Base-by-base conservation (phyloP, 2,329 filamentous ascomycete genomes). In the Paracoccidioides lutzii region DNA sequence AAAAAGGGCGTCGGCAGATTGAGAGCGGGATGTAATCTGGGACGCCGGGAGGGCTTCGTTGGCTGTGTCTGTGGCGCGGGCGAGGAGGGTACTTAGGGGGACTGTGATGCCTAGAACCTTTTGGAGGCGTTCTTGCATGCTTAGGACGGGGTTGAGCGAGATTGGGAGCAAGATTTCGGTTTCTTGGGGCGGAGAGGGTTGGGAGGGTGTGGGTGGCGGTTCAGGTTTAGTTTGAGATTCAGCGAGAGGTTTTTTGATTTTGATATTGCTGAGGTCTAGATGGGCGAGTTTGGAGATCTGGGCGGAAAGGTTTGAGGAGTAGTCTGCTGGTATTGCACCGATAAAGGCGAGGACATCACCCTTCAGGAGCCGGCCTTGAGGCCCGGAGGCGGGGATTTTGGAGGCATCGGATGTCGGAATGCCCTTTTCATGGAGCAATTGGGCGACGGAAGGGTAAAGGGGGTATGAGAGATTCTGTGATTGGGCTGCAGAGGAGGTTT, bases 231-330 rank as follows among this genome's bases (percentile, higher is more conserved):
- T 37, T 38, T 55, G 73, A 70, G 51, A 70, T 41, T 61, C 55
- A 44, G 67, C 62, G 30, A 67, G 66, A 14, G 73, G 64, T n/a
- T 71, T 63, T 50, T 84, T 85, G 57, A 91, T 75, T 76, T 95
- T 94, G 76, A 97, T 91, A 76, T 97, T 95, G 76, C 87, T 93
- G 30, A 98, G 82, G 69, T 98, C 91, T 54, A 98, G 82, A 70
- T 94, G 89, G 44, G 81, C 76, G 51, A 93, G 81, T 71, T 89
- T 85, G 58, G 81, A 77, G 67, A 95, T 84, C 53, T 82, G 83
- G 57, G 80, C 76, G 55, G 87, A 86, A 63, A 90, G 79, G 59
- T 82, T 77, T 28, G 81, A 78, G 1, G 91, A 87, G 62, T 88
- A 86, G 57, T 83, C 78, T 60, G 83, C 76, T 58, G 84, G 77